A percentile compares a stretch with the other conserved stretches of the same genome.
These are phyloP conservation scores for Nitzschia inconspicua DNA, from an alignment of 108 stramenopile species.

Conservation along the genomic window DNA sequence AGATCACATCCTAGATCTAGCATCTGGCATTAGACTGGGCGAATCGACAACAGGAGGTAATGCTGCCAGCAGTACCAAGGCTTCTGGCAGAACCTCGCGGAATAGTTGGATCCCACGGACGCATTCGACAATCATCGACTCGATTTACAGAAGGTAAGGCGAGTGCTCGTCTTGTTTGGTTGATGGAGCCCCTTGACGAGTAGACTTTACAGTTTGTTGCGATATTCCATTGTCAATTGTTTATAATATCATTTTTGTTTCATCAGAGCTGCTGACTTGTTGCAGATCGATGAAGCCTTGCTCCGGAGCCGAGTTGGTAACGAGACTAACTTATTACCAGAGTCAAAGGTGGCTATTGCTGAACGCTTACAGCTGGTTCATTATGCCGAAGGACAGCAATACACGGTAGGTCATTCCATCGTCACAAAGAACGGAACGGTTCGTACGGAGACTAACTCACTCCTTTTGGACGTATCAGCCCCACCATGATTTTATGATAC, in stretches of 20 bases:
- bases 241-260: not conserved
- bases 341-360: constrained; percentile 31
- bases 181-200: no score
- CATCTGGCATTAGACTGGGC: constrained; percentile 43
- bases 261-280: constrained; percentile 38
- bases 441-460: constrained; percentile 1
- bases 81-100: constrained; percentile 39
- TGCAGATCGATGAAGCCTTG: constrained; percentile 49
- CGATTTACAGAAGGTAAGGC: constrained; percentile 39
- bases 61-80: no score
- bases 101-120: constrained; percentile 42
- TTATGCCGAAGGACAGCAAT: constrained; percentile 55
- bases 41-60: constrained; percentile 47
- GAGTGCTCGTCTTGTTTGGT: no score
- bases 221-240: not conserved
- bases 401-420: constrained; percentile 33
- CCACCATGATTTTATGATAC: constrained; percentile 51
- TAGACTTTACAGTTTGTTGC: not conserved
- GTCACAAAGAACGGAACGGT: no score
- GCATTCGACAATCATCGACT: constrained; percentile 35
- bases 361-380: constrained; percentile 54
- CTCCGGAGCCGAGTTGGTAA: constrained; percentile 25
- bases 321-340: constrained; percentile 44
- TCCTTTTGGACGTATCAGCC: no score
- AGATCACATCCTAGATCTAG: constrained; percentile 77